These are phyloP conservation scores for Chrysoporthe cubensis DNA, from an alignment of 2,329 filamentous ascomycete genomes.

Conservation along the genomic window DNA sequence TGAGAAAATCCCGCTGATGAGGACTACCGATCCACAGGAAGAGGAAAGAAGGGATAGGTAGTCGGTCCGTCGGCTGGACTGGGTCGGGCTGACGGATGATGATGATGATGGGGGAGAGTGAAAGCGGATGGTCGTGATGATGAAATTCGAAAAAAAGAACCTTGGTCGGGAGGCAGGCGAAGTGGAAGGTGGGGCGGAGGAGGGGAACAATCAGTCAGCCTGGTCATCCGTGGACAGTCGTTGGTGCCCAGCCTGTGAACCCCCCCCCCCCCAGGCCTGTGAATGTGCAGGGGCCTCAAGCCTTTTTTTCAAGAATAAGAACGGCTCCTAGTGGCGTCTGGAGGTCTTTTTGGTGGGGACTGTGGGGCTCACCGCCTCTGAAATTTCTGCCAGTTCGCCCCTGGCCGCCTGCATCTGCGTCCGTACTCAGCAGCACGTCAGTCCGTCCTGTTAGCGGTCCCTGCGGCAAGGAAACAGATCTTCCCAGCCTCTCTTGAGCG, in stretches of 20 bases:
- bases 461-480: no score
- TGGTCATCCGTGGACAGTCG: neutral
- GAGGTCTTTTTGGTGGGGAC: slow-evolving; percentile 18
- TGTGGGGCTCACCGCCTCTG: slow-evolving; percentile 15
- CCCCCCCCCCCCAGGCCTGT: neutral
- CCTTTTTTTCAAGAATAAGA: neutral
- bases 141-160: slow-evolving; percentile 18
- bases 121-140: slow-evolving; percentile 6
- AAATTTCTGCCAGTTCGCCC: slow-evolving; percentile 24
- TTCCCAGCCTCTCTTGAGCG: neutral
- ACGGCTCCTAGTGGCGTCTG: slow-evolving; percentile 1
- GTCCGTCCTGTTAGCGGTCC: no score
- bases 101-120: slow-evolving; percentile 1
- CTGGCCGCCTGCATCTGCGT: no score
- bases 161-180: slow-evolving; percentile 1
- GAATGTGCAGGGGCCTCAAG: slow-evolving; percentile 6
- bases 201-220: slow-evolving; percentile 15
- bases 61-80: neutral
- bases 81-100: neutral
- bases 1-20: neutral
- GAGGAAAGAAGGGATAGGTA: neutral
- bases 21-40: neutral
- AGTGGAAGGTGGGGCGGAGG: slow-evolving; percentile 14
- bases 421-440: no score
- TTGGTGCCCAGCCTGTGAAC: neutral